Conservation (phyloP, 768 basidiomycete genomes). For the Serendipita sp. region DNA sequence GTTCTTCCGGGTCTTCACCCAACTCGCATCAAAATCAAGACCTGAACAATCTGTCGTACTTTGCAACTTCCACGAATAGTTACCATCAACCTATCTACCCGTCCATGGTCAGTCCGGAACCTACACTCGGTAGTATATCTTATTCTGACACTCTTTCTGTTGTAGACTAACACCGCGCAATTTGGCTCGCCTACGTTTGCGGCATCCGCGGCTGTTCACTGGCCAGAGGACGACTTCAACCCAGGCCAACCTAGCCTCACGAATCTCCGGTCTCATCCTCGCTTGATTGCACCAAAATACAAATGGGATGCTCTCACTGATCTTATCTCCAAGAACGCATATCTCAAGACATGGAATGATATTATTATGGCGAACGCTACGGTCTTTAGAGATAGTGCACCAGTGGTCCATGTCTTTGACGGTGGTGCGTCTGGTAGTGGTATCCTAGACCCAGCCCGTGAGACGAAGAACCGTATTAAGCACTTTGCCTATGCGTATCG, state of each 20-base stretch:
- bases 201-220: slow-evolving; percentile 22
- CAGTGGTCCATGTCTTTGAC: slow-evolving; percentile 20
- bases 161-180: slow-evolving; percentile 18
- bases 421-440: slow-evolving; percentile 27
- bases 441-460: slow-evolving; percentile 25
- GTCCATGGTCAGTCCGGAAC: background rate
- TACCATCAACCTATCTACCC: slow-evolving; percentile 18
- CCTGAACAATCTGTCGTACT: slow-evolving; percentile 20
- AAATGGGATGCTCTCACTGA: slow-evolving; percentile 25
- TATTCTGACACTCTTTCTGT: background rate
- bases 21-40: slow-evolving; percentile 20
- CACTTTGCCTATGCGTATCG: slow-evolving; percentile 28
- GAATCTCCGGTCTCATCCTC: slow-evolving; percentile 23
- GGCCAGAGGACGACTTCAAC: slow-evolving; percentile 12
- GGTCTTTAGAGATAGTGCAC: slow-evolving; percentile 17
- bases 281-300: slow-evolving; percentile 25
- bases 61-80: slow-evolving; percentile 16
- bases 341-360: slow-evolving; percentile 28
- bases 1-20: background rate
- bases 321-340: slow-evolving; percentile 25
- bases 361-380: slow-evolving; percentile 28
- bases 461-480: slow-evolving; percentile 28
- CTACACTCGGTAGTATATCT: background rate
- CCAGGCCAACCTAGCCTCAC: slow-evolving; percentile 15
- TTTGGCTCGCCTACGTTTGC: slow-evolving; percentile 21